Evolutionary conservation across 2,329 filamentous ascomycete species (phyloP).

Genomic region (Neodidymelliopsis sp.): DNA sequence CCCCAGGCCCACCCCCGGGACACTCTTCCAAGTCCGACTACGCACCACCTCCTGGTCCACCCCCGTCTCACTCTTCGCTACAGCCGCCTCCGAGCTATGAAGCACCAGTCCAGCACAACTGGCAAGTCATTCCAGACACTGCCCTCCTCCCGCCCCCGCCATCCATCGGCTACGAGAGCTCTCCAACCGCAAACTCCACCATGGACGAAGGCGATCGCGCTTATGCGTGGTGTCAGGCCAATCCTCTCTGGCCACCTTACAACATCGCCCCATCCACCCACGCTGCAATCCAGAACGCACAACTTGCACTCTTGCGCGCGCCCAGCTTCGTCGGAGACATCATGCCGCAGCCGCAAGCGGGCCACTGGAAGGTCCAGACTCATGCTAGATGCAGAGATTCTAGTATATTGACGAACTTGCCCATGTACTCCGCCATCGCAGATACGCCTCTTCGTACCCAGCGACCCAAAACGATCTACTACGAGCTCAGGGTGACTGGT

Average conservation of each 20-base stretch:
- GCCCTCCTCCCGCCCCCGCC: conserved; percentile 77
- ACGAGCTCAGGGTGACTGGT: conserved; percentile 68
- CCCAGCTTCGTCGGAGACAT: conserved; percentile 48
- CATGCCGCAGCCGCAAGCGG: conserved; percentile 54
- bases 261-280: conserved; percentile 57
- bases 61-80: conserved; percentile 36
- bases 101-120: conserved; percentile 71
- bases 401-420: conserved; percentile 71
- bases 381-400: conserved; percentile 60
- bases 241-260: conserved; percentile 66
- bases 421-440: conserved; percentile 68
- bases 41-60: conserved; percentile 40
- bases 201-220: conserved; percentile 69
- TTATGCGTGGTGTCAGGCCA: conserved; percentile 68
- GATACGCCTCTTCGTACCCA: conserved; percentile 66
- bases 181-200: conserved; percentile 73
- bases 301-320: conserved; percentile 54
- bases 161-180: conserved; percentile 69
- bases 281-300: conserved; percentile 58
- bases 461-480: conserved; percentile 69
- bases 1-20: conserved; percentile 28
- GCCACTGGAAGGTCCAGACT: conserved; percentile 56
- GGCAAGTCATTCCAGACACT: conserved; percentile 76
- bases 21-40: conserved; percentile 32
- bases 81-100: conserved; percentile 47